Evolutionary conservation across 192 early-diverging fungal genomes (phyloP).

Genomic region (Cetraspora pellucida): DNA sequence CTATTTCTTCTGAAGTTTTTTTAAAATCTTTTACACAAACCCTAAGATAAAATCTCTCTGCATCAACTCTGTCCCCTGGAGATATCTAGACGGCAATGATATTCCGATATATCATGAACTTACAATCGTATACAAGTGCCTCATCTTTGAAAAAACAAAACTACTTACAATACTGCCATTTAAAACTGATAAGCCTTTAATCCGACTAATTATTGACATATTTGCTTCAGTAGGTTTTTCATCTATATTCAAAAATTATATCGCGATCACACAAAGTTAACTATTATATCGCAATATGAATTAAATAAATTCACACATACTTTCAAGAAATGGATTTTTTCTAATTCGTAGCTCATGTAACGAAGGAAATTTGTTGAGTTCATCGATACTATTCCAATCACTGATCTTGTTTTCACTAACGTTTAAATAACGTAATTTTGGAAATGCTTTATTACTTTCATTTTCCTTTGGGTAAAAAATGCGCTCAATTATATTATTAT

Average conservation of each 20-base stretch:
- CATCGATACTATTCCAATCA: conserved; percentile 49
- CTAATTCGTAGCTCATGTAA: conserved; percentile 48
- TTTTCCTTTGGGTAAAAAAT: conserved; percentile 20
- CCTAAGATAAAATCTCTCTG: conserved; percentile 57
- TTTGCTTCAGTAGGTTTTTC: conserved; percentile 33
- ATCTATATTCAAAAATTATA: conserved; percentile 25
- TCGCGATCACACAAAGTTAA: not conserved
- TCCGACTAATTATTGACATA: conserved; percentile 46
- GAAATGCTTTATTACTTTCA: not conserved
- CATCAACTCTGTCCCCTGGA: conserved; percentile 43
- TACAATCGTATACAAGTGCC: no score
- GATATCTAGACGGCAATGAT: conserved; percentile 34
- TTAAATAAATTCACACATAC: conserved; percentile 24
- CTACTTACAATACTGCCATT: conserved; percentile 56
- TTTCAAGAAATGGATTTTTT: conserved; percentile 48
- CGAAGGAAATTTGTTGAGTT: conserved; percentile 41
- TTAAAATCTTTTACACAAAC: conserved; percentile 42
- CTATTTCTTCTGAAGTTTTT: conserved; percentile 41
- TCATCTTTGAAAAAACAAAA: not conserved
- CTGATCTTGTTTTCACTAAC: conserved; percentile 50
- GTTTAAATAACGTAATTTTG: conserved; percentile 46
- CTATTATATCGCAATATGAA: not conserved
- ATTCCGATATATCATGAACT: no score
- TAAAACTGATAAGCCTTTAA: conserved; percentile 41
- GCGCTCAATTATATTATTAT: conserved; percentile 36